Percentiles rank a stretch among this genome's conserved stretches.
Conservation (phyloP, 164 flowering plant genomes). For the Vitis labrusca region DNA sequence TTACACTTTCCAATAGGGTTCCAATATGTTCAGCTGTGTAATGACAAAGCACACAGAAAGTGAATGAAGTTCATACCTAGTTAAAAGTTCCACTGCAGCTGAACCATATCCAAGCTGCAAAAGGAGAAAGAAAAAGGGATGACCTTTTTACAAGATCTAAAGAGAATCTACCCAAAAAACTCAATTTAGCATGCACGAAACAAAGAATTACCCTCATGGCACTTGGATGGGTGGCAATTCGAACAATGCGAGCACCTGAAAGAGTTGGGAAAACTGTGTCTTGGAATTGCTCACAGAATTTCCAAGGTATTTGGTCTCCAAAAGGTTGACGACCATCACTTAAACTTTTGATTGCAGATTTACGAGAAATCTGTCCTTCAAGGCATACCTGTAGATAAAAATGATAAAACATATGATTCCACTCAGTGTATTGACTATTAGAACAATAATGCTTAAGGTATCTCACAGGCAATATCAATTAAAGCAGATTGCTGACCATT, state of each 20-base stretch:
- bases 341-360: constrained; percentile 73
- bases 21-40: no score
- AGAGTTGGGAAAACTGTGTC: constrained; percentile 85
- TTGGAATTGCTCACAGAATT: constrained; percentile 80
- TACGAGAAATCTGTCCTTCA: constrained; percentile 92
- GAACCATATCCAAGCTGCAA: constrained; percentile 96
- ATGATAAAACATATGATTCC: background rate
- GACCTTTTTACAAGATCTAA: background rate
- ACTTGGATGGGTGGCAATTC: constrained; percentile 97
- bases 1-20: background rate
- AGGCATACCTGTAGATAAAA: constrained; percentile 61
- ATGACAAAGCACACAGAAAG: background rate
- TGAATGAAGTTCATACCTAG: constrained; percentile 45
- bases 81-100: constrained; percentile 74
- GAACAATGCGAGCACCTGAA: constrained; percentile 96
- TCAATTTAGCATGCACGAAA: background rate
- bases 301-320: constrained; percentile 99
- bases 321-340: constrained; percentile 76
- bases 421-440: background rate
- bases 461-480: background rate
- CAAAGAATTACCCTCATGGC: constrained; percentile 72
- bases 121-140: background rate
- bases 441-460: background rate
- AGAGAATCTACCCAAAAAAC: background rate
- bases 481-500: no score